A percentile compares a stretch with the other conserved stretches of the same genome.
Evolutionary conservation across 2,329 filamentous ascomycete genomes (phyloP).

Genomic region (Colletotrichum siamense): DNA sequence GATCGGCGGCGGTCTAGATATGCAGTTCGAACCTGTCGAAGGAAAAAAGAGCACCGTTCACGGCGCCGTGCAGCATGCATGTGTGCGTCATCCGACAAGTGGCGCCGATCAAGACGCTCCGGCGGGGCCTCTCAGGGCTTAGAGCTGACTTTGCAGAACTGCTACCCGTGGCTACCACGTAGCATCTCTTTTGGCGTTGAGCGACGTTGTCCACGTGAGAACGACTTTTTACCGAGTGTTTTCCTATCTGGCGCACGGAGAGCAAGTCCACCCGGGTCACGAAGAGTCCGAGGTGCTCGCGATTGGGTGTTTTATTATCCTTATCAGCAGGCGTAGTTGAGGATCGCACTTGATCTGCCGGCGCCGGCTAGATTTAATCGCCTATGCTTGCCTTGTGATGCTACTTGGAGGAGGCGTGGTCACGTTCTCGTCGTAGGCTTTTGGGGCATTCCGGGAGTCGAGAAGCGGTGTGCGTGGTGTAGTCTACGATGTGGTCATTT

Average conservation of each 20-base stretch:
- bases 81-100: not conserved
- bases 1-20: not conserved
- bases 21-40: not conserved
- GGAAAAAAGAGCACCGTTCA: not conserved
- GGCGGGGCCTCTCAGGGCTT: not conserved
- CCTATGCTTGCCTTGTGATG: not conserved
- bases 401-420: not conserved
- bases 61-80: slow-evolving; percentile 8
- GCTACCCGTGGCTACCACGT: not conserved
- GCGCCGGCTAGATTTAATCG: not conserved
- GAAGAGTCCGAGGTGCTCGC: not conserved
- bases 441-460: not conserved
- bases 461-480: not conserved
- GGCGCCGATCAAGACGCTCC: not conserved
- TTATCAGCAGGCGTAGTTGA: not conserved
- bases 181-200: not conserved
- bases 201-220: not conserved
- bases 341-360: not conserved
- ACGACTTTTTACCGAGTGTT: not conserved
- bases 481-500: not conserved
- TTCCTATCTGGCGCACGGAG: not conserved
- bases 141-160: not conserved
- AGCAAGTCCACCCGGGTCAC: not conserved
- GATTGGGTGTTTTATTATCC: not conserved
- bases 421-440: not conserved